Evolutionary conservation across 2,329 filamentous ascomycete species (phyloP), one percentile per base, ranked within the genome.

Genomic region (Alternaria ethzedia): DNA sequence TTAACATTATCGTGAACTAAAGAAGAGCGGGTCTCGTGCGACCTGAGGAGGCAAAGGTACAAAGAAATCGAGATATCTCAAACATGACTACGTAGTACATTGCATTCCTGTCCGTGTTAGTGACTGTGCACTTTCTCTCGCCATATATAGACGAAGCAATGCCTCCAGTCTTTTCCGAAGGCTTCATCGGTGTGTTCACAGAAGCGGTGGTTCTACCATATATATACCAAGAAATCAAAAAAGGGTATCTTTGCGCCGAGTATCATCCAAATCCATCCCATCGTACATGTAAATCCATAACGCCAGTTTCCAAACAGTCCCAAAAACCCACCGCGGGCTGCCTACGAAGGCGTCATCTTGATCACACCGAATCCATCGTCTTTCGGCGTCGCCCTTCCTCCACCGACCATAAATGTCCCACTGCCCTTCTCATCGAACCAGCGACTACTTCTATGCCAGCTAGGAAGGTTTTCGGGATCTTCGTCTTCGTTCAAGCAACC

Each of bases 401-500:
- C 72, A 26, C 75, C 74, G 13, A 77, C 68, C 72, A 76, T 77
- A 51, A 71, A 73, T 21, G 75, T 76, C 15, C 75, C 73, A 43
- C 61, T 69, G 7, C 72, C 70, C 32, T 59, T 68, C 30, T 72
- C 70, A 32, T 75, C 74, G 58, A 77, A 79, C 70, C 74, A 75
- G 49, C 72, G 61, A 68, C 71, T 75, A 47, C 68, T 73, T 30
- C 72, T 68, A 66, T 79, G 76, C 75, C 76, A 79, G 58, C 72
- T 72, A n/a, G 76, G 75, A n/a, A 78, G 50, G 4, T 67, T 70
- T 44, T 74, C 71, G 0, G 69, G 63, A 61, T 77, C 76, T 54
- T 78, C 76, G 36, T 79, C 76, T 54, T 79, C 76, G 54, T 77
- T 71, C 63, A 66, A 68, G 51, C 76, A 79, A 0, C 75, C 75